Conservation (phyloP, 768 basidiomycete species). For the Collybiopsis luxurians region DNA sequence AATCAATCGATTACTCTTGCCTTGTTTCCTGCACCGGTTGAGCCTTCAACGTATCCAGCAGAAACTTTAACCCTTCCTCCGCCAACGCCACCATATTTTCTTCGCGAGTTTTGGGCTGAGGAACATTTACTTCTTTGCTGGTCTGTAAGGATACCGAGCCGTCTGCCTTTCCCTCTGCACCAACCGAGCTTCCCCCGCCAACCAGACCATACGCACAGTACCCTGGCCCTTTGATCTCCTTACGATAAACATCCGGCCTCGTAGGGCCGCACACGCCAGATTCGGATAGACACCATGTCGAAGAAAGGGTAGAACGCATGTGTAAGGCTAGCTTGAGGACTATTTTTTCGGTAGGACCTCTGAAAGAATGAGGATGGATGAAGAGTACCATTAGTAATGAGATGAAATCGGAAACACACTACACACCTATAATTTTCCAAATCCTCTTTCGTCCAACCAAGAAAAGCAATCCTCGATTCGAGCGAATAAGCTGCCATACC, state of each 20-base stretch:
- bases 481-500: constrained; percentile 2
- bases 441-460: background rate
- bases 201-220: constrained; percentile 1
- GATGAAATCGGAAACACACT: background rate
- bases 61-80: constrained; percentile 3
- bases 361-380: background rate
- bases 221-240: background rate
- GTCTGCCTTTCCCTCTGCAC: no score
- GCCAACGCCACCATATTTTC: constrained; percentile 5
- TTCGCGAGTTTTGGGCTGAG: background rate
- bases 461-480: constrained; percentile 2
- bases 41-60: constrained; percentile 1
- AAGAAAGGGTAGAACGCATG: background rate
- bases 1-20: no score
- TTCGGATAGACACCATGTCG: constrained; percentile 6
- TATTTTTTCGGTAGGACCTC: constrained; percentile 2
- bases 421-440: background rate
- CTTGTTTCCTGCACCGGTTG: no score
- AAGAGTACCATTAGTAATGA: no score
- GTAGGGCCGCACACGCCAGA: constrained; percentile 1
- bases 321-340: background rate
- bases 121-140: background rate
- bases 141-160: no score
- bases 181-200: background rate
- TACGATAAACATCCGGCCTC: background rate